A percentile compares a stretch with the other conserved stretches of the same genome.
phyloP scores from a whole-genome alignment of 2,329 filamentous ascomycete genomes.

The Macrophomina tecta region DNA sequence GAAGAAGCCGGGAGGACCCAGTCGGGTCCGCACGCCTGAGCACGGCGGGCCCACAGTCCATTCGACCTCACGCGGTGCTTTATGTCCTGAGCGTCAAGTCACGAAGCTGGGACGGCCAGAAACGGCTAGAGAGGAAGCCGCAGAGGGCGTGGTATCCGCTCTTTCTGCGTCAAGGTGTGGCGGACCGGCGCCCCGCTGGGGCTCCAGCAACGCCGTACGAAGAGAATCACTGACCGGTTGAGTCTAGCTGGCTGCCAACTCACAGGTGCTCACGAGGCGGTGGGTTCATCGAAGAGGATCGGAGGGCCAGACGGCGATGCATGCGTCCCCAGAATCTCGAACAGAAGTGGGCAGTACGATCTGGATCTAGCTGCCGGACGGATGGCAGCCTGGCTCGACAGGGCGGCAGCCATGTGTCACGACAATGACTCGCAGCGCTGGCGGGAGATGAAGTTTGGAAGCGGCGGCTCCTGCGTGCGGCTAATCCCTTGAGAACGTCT shows the following conservation, averaged over 20 bases:
- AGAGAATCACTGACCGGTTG: conserved; percentile 21
- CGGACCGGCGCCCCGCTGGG: conserved; percentile 13
- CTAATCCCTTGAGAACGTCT: conserved; percentile 20
- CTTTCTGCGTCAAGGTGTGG: conserved; percentile 23
- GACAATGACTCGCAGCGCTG: conserved; percentile 20
- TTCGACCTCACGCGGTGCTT: conserved; percentile 16
- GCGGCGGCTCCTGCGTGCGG: conserved; percentile 10
- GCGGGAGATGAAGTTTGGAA: conserved; percentile 8
- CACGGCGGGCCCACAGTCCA: neutral
- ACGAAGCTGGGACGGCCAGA: neutral
- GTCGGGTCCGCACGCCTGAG: conserved; percentile 10
- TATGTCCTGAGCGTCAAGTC: conserved; percentile 18
- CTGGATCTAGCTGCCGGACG: conserved; percentile 22
- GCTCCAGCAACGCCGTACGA: conserved; percentile 2
- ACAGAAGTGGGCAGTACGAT: conserved; percentile 3
- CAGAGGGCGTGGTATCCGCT: conserved; percentile 9
- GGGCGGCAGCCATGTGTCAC: conserved; percentile 16
- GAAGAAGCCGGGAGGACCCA: conserved; percentile 27
- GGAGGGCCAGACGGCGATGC: conserved; percentile 14
- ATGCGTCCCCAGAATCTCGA: conserved; percentile 21
- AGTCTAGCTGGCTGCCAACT: conserved; percentile 24
- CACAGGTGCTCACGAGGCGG: conserved; percentile 20
- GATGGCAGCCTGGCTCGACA: conserved; percentile 11
- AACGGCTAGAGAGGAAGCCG: conserved; percentile 17
- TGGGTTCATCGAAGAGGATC: conserved; percentile 14